Conservation (phyloP, 352 stramenopile genomes). For the Globisporangium paroecandrum region DNA sequence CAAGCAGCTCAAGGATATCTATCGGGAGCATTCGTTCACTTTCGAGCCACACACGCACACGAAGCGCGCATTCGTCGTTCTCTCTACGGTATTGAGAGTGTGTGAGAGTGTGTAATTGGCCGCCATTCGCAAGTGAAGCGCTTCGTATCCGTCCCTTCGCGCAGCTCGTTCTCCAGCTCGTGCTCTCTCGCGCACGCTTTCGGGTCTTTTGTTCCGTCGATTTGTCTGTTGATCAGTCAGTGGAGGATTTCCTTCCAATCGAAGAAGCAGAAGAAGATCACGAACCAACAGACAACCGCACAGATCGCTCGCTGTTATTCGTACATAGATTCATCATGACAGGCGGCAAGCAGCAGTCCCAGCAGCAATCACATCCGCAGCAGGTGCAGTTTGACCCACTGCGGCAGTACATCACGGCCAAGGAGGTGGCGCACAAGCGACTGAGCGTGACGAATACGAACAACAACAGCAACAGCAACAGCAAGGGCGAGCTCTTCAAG, state of each 20-base stretch:
- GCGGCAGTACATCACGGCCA: slow-evolving; percentile 57
- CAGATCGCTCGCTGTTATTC: not conserved
- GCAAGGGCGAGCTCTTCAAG: slow-evolving; percentile 11
- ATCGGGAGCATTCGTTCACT: not conserved
- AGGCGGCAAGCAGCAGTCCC: not conserved
- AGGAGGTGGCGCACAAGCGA: slow-evolving; percentile 62
- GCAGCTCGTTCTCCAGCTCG: not conserved
- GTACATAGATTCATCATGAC: not conserved
- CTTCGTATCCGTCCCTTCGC: not conserved
- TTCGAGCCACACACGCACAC: not conserved
- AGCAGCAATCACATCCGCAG: not conserved
- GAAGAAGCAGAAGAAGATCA: not conserved
- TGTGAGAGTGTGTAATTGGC: not conserved
- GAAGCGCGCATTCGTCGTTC: not conserved
- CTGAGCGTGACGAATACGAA: slow-evolving; percentile 11
- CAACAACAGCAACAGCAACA: not conserved
- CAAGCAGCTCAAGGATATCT: not conserved
- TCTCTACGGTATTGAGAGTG: not conserved
- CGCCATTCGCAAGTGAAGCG: not conserved
- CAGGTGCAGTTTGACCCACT: slow-evolving; percentile 31
- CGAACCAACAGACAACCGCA: not conserved
- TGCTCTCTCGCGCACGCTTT: not conserved
- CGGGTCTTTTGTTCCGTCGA: not conserved
- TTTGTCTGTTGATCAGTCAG: not conserved
- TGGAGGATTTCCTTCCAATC: not conserved